Evolutionary conservation across 352 stramenopile genomes (phyloP).

Genomic region (Elongisporangium senticosum): DNA sequence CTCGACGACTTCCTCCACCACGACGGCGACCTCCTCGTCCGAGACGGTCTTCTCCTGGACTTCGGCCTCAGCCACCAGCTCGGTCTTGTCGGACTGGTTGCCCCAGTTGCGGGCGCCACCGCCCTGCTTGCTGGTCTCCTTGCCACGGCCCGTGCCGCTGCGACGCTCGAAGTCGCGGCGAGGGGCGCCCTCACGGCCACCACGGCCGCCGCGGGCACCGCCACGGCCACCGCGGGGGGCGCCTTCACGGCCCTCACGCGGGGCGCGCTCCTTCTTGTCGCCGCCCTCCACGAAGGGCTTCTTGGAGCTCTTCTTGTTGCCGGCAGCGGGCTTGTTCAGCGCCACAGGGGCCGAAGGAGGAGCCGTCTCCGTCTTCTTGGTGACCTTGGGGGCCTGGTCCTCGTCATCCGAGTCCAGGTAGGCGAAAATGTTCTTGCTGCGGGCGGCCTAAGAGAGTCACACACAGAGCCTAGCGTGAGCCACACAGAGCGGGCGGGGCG

Average conservation of each 20-base stretch:
- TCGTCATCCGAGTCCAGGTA: slow-evolving; percentile 76
- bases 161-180: slow-evolving; percentile 91
- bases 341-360: slow-evolving; percentile 48
- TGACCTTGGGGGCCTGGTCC: slow-evolving; percentile 54
- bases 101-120: slow-evolving; percentile 96
- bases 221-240: slow-evolving; percentile 37
- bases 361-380: slow-evolving; percentile 45
- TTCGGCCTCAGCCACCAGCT: slow-evolving; percentile 62
- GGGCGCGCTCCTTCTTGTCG: slow-evolving; percentile 53
- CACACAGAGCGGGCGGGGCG: not conserved
- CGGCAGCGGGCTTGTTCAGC: slow-evolving; percentile 79
- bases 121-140: slow-evolving; percentile 94
- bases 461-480: slow-evolving; percentile 1
- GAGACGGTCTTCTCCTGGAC: slow-evolving; percentile 49
- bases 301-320: slow-evolving; percentile 79
- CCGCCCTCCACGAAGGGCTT: slow-evolving; percentile 38
- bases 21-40: slow-evolving; percentile 53
- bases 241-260: slow-evolving; percentile 44
- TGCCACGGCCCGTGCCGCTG: slow-evolving; percentile 93
- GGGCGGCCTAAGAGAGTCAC: slow-evolving; percentile 25
- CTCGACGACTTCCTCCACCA: slow-evolving; percentile 38
- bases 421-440: slow-evolving; percentile 67
- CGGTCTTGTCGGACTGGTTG: slow-evolving; percentile 90
- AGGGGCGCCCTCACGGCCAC: slow-evolving; percentile 32
- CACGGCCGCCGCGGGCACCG: slow-evolving; percentile 35